These are phyloP conservation scores for Balakata baccata DNA, from an alignment of 345 rosid genomes.

Conservation along the genomic window DNA sequence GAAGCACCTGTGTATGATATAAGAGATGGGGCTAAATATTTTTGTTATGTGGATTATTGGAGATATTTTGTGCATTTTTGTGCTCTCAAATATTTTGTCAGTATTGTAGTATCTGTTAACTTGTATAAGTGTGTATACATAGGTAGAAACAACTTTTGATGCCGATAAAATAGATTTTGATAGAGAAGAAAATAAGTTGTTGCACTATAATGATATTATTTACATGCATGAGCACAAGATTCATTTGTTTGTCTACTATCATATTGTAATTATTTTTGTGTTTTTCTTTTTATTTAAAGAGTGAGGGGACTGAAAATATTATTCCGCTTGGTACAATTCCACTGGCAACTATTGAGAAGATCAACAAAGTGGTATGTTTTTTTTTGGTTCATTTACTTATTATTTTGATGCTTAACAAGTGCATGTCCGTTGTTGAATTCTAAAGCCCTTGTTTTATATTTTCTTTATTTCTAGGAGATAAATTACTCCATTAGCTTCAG, in stretches of 20 bases:
- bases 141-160: background rate
- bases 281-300: constrained; percentile 43
- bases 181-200: background rate
- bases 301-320: constrained; percentile 71
- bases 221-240: constrained; percentile 4
- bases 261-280: background rate
- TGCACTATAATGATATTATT: background rate
- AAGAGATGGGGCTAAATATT: background rate
- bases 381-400: background rate
- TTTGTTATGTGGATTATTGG: background rate
- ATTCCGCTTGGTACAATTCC: constrained; percentile 85
- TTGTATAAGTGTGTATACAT: background rate
- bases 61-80: too few relatives aligned
- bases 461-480: background rate
- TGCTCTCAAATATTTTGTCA: background rate
- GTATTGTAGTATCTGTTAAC: background rate
- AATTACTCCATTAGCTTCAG: background rate
- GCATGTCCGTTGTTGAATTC: too few relatives aligned
- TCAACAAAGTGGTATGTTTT: constrained; percentile 62
- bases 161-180: background rate
- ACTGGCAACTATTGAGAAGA: constrained; percentile 80
- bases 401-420: background rate
- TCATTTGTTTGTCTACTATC: background rate
- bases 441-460: background rate
- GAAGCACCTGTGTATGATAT: background rate